Percentiles rank a stretch among this genome's conserved stretches.
Evolutionary conservation across 495 filamentous ascomycete species (phyloP).

Genomic region (Aspergillus campestris): DNA sequence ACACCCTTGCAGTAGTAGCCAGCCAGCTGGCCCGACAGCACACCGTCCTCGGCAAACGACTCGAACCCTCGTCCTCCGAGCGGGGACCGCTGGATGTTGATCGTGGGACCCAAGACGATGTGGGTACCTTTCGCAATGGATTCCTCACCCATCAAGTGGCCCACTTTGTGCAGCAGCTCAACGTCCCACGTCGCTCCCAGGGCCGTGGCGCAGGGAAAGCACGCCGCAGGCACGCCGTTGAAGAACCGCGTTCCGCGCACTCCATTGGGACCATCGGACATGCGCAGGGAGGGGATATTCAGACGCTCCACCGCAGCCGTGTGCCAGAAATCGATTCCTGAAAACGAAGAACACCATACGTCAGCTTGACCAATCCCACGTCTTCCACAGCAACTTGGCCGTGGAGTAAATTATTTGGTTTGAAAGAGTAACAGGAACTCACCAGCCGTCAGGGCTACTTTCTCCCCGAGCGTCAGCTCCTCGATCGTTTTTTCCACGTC

Average conservation of each 20-base stretch:
- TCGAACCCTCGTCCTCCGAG: constrained; percentile 74
- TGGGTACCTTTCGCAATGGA: constrained; percentile 62
- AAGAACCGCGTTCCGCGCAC: constrained; percentile 68
- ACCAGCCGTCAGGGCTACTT: constrained; percentile 54
- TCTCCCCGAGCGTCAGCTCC: constrained; percentile 54
- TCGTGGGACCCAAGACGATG: constrained; percentile 65
- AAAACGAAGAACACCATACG: background rate
- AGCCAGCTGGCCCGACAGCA: constrained; percentile 59
- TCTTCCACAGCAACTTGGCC: constrained; percentile 70
- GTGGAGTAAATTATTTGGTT: background rate
- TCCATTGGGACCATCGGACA: constrained; percentile 70
- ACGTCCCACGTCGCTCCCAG: constrained; percentile 66
- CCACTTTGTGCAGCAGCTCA: constrained; percentile 51
- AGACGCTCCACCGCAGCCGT: constrained; percentile 59
- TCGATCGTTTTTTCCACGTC: constrained; percentile 54
- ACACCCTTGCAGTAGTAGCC: constrained; percentile 60
- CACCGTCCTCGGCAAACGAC: constrained; percentile 70
- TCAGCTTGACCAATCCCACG: constrained; percentile 51
- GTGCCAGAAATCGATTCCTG: constrained; percentile 71
- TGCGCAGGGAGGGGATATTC: constrained; percentile 59
- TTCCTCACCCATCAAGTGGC: constrained; percentile 58
- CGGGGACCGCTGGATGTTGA: constrained; percentile 70
- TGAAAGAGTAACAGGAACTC: constrained; percentile 3
- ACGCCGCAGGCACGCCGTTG: constrained; percentile 58
- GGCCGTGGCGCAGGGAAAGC: constrained; percentile 60